These are phyloP conservation scores for Punica granatum DNA, from an alignment of 345 rosid genomes.

Conservation along the genomic window DNA sequence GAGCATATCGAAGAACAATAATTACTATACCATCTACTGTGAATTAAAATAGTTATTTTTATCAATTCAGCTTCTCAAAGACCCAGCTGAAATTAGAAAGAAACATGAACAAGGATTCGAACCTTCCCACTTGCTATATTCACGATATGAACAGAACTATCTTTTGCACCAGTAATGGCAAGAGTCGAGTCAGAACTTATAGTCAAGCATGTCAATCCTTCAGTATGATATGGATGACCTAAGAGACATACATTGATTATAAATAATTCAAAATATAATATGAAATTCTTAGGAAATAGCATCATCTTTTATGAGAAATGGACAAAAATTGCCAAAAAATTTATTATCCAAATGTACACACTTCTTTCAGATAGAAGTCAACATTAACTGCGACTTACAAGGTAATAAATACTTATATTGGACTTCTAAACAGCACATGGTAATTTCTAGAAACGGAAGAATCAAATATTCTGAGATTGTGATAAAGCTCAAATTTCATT, in stretches of 20 bases:
- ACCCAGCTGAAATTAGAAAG: neutral
- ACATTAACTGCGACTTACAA: too few species aligned
- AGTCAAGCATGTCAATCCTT: conserved; percentile 71
- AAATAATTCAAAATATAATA: conserved; percentile 3
- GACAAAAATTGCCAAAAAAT: neutral
- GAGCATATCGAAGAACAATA: neutral
- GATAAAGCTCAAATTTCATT: neutral
- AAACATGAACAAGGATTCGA: conserved; percentile 3
- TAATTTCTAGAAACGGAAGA: neutral
- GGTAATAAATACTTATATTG: too few species aligned
- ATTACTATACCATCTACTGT: neutral
- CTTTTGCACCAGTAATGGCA: conserved; percentile 77
- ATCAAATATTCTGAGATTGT: neutral
- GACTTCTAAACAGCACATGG: neutral
- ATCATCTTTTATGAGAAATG: neutral
- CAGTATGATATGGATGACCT: conserved; percentile 90
- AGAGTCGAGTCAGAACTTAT: conserved; percentile 70
- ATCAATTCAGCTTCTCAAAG: neutral
- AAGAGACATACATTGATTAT: conserved; percentile 11
- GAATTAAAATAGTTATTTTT: neutral
- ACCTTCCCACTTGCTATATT: conserved; percentile 83
- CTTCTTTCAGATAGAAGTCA: too few species aligned
- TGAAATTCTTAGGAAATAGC: neutral
- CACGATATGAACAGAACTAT: conserved; percentile 69
- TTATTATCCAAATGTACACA: too few species aligned